Evolutionary conservation across 1,284 basidiomycete species (phyloP).

Genomic region (Naganishia albida): DNA sequence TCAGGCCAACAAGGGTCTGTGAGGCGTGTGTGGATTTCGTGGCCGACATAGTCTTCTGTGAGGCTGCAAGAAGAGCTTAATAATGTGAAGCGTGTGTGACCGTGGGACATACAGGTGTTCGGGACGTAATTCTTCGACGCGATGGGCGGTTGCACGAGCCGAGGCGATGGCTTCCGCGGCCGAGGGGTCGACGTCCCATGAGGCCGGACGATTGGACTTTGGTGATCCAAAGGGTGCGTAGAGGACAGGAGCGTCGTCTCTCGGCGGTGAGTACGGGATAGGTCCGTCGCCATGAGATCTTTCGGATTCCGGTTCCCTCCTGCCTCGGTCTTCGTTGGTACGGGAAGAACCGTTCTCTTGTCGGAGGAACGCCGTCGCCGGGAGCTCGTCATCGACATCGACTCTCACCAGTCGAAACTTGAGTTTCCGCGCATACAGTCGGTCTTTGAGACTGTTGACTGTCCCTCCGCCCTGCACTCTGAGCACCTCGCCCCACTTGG

Average conservation of each 20-base stretch:
- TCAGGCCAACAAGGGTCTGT: constrained; percentile 16
- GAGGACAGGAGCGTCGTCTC: no score
- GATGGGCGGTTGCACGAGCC: no score
- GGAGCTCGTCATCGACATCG: background rate
- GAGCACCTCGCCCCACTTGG: constrained; percentile 5
- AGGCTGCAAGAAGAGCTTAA: background rate
- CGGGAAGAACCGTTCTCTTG: background rate
- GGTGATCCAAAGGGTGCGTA: background rate
- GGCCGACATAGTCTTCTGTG: constrained; percentile 2
- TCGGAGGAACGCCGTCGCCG: background rate
- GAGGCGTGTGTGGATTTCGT: background rate
- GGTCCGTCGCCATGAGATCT: no score
- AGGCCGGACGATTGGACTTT: background rate
- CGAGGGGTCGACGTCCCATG: constrained; percentile 4
- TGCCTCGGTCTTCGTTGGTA: no score
- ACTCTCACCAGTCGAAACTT: background rate
- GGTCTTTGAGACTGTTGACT: background rate
- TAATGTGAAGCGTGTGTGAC: no score
- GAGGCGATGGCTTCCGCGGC: no score
- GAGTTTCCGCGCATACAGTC: constrained; percentile 4
- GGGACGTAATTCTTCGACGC: background rate
- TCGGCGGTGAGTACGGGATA: no score
- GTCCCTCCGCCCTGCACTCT: background rate
- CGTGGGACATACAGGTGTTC: background rate
- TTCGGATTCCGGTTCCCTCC: no score